These are phyloP conservation scores for Kluyveromyces marxianus DNA, from an alignment of 1,139 yeast genomes.

Conservation along the genomic window DNA sequence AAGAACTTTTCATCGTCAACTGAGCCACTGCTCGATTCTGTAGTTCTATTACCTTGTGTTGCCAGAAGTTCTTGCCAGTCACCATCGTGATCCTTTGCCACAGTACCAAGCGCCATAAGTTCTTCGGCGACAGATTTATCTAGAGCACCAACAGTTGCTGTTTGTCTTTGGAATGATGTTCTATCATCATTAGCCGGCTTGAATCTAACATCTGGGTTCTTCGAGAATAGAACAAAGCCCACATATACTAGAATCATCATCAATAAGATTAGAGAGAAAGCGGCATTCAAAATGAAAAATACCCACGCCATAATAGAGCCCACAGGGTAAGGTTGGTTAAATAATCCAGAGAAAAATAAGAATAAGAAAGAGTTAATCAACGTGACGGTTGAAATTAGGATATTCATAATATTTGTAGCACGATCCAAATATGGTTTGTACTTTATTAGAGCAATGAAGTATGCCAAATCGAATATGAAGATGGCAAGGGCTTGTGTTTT, in stretches of 20 bases:
- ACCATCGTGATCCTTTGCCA: slow-evolving; percentile 63
- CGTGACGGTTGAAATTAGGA: slow-evolving; percentile 55
- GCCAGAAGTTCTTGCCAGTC: slow-evolving; percentile 59
- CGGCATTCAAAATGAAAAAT: slow-evolving; percentile 70
- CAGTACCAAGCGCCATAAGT: slow-evolving; percentile 38
- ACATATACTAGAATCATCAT: slow-evolving; percentile 54
- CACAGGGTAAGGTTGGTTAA: slow-evolving; percentile 60
- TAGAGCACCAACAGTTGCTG: slow-evolving; percentile 30
- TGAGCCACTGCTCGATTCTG: slow-evolving; percentile 6
- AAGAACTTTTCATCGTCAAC: slow-evolving; percentile 6
- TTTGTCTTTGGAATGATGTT: slow-evolving; percentile 66
- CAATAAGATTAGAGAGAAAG: slow-evolving; percentile 59
- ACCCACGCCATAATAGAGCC: slow-evolving; percentile 76
- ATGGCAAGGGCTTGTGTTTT: slow-evolving; percentile 60
- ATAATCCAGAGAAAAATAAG: slow-evolving; percentile 64
- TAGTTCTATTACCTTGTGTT: slow-evolving; percentile 30
- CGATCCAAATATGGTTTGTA: slow-evolving; percentile 63
- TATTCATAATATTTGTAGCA: slow-evolving; percentile 62
- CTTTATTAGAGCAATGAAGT: slow-evolving; percentile 49
- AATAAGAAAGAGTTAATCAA: slow-evolving; percentile 66
- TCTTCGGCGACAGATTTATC: slow-evolving; percentile 44
- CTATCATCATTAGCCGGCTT: slow-evolving; percentile 81
- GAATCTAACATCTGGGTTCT: slow-evolving; percentile 77
- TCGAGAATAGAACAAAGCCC: slow-evolving; percentile 49
- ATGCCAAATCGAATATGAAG: slow-evolving; percentile 58